Conservation (phyloP, 169 alveolate species). For the Cryptosporidium ubiquitum region DNA sequence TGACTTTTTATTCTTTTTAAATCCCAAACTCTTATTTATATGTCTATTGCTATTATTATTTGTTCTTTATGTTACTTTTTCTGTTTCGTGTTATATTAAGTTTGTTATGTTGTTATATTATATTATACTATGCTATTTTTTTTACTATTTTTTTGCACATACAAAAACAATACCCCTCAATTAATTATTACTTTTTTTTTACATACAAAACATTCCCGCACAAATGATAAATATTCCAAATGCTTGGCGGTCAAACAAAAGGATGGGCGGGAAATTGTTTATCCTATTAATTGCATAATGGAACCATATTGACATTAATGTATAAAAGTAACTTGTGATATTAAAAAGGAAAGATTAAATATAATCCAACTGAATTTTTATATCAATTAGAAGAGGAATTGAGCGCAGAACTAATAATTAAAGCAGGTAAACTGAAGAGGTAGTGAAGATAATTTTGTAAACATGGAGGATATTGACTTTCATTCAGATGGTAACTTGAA, state of each 20-base stretch:
- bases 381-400: neutral
- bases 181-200: too few species aligned
- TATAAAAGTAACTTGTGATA: neutral
- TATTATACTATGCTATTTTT: neutral
- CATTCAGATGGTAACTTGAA: slow-evolving; percentile 60
- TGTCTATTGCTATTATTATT: too few species aligned
- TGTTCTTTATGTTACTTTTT: too few species aligned
- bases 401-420: neutral
- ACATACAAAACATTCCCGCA: neutral
- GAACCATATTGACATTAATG: slow-evolving; percentile 5
- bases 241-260: neutral
- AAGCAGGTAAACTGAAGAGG: too few species aligned
- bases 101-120: too few species aligned
- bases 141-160: neutral
- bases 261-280: neutral
- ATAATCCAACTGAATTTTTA: too few species aligned
- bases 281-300: slow-evolving; percentile 14
- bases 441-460: neutral
- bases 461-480: slow-evolving; percentile 56
- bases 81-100: too few species aligned
- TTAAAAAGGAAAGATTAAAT: neutral
- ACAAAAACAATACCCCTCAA: slow-evolving; percentile 1
- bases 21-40: neutral
- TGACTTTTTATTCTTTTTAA: too few species aligned
- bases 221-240: neutral